phyloP scores from a whole-genome alignment of 2,329 filamentous ascomycete species.

The Parafenestella ontariensis region DNA sequence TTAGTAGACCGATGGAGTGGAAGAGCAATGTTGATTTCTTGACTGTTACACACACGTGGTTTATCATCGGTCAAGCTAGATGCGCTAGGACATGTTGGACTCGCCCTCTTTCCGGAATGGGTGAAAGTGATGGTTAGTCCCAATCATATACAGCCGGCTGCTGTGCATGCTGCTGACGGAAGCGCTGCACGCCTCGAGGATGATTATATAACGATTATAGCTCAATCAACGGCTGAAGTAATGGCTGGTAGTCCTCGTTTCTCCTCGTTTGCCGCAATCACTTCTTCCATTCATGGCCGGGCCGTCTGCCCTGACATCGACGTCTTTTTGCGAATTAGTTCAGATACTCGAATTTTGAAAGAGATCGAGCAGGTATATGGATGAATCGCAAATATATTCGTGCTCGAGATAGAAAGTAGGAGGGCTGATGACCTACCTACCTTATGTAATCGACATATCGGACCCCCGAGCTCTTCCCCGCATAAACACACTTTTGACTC shows the following conservation, averaged over 20 bases:
- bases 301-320: too few relatives aligned
- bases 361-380: too few relatives aligned
- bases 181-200: background rate
- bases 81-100: background rate
- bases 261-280: too few relatives aligned
- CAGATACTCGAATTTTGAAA: too few relatives aligned
- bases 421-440: background rate
- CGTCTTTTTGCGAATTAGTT: too few relatives aligned
- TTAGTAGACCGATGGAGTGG: background rate
- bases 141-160: background rate
- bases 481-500: background rate
- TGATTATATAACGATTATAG: background rate
- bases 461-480: constrained; percentile 1
- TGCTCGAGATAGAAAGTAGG: background rate
- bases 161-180: background rate
- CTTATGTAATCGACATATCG: background rate
- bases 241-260: too few relatives aligned
- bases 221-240: background rate
- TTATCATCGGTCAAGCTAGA: background rate
- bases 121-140: background rate
- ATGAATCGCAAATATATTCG: background rate
- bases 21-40: background rate
- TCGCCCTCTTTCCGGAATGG: background rate
- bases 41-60: background rate
- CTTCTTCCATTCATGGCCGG: too few relatives aligned